phyloP scores from a whole-genome alignment of 352 stramenopile genomes.

The Phytophthora syringae region DNA sequence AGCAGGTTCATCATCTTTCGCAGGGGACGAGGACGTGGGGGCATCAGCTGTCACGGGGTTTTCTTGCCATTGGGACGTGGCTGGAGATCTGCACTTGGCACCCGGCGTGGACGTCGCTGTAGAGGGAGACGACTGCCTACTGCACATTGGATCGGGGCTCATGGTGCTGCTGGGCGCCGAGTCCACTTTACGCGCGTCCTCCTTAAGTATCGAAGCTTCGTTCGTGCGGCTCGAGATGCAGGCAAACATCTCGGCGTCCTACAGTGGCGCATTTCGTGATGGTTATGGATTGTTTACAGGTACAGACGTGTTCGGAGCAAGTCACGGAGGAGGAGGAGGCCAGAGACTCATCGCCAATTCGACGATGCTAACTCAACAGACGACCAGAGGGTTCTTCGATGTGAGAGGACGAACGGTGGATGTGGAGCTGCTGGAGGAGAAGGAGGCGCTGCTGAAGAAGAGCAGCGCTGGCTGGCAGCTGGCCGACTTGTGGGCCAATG shows the following conservation, averaged over 20 bases:
- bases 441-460: conserved; percentile 44
- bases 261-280: conserved; percentile 39
- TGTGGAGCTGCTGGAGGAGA: conserved; percentile 23
- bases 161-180: conserved; percentile 54
- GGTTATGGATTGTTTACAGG: conserved; percentile 43
- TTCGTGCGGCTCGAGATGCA: conserved; percentile 64
- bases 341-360: conserved; percentile 46
- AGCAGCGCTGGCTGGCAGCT: conserved; percentile 63
- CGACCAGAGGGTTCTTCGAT: conserved; percentile 60
- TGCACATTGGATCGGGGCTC: conserved; percentile 60
- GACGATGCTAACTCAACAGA: conserved; percentile 41
- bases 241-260: conserved; percentile 44
- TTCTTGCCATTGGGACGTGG: conserved; percentile 67
- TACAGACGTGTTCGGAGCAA: conserved; percentile 53
- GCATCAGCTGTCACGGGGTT: conserved; percentile 31
- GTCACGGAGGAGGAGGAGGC: conserved; percentile 62
- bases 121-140: conserved; percentile 56
- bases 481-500: conserved; percentile 51
- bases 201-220: conserved; percentile 61
- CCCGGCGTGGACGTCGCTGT: conserved; percentile 46
- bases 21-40: conserved; percentile 1
- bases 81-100: conserved; percentile 56
- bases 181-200: conserved; percentile 45
- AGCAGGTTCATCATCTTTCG: conserved; percentile 4
- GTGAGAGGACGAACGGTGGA: conserved; percentile 37